Evolutionary conservation across 1,139 yeast genomes (phyloP).

Genomic region (Geotrichum carabidarum): DNA sequence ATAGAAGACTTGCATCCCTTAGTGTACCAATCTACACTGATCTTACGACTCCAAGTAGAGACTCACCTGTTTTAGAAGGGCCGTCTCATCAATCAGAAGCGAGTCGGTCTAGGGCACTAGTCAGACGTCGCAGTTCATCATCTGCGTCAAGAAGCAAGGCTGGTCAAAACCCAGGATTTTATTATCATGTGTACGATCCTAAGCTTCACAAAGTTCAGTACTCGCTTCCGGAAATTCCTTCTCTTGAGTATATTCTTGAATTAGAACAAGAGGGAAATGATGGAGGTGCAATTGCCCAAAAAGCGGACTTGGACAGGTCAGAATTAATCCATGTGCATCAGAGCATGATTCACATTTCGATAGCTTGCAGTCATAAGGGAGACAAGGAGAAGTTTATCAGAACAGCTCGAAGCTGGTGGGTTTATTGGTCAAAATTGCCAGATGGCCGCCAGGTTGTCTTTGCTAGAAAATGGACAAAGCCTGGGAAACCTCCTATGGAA

Average conservation of each 20-base stretch:
- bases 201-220: constrained; percentile 22
- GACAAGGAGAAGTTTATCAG: constrained; percentile 32
- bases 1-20: constrained; percentile 31
- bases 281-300: constrained; percentile 12
- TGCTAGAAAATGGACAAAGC: constrained; percentile 30
- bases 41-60: constrained; percentile 15
- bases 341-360: constrained; percentile 24
- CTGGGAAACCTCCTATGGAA: constrained; percentile 24
- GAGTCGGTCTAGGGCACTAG: neutral
- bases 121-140: neutral
- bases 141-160: constrained; percentile 4
- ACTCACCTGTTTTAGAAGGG: neutral
- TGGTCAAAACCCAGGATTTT: constrained; percentile 21
- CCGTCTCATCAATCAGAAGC: constrained; percentile 3
- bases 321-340: constrained; percentile 32
- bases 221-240: constrained; percentile 30
- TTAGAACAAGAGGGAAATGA: constrained; percentile 22
- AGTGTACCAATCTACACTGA: constrained; percentile 31
- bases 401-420: constrained; percentile 34
- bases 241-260: constrained; percentile 12
- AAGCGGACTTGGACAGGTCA: constrained; percentile 19
- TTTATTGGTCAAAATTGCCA: constrained; percentile 30
- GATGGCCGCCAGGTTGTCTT: constrained; percentile 29
- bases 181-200: constrained; percentile 27
- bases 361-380: constrained; percentile 18